Percentiles rank a stretch among this genome's conserved stretches.
These are phyloP conservation scores for Penicillium fimorum DNA, from an alignment of 495 filamentous ascomycete species.

Conservation along the genomic window DNA sequence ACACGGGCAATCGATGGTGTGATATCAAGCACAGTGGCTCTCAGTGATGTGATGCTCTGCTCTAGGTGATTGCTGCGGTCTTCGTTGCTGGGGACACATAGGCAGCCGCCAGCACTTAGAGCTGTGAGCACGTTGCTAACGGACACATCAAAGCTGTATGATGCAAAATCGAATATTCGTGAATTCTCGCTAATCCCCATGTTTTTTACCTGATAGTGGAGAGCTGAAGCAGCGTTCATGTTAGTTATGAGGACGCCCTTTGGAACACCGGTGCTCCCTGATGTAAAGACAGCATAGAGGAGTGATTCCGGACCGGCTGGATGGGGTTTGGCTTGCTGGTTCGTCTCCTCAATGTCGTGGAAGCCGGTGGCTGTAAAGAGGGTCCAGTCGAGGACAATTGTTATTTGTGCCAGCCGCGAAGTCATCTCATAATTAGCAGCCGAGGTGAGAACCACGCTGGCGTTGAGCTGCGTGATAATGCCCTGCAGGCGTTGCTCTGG, in stretches of 20 bases:
- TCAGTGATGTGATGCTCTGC: background rate
- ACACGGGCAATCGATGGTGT: background rate
- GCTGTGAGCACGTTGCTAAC: slow-evolving; percentile 22
- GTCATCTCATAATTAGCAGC: background rate
- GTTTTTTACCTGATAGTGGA: slow-evolving; percentile 9
- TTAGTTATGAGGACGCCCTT: slow-evolving; percentile 79
- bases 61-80: background rate
- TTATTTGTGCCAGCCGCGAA: background rate
- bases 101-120: slow-evolving; percentile 23
- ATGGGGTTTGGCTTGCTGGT: background rate
- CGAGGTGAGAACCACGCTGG: background rate
- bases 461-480: background rate
- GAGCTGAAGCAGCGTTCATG: slow-evolving; percentile 50
- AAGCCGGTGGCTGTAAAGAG: too few relatives aligned
- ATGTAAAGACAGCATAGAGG: slow-evolving; percentile 61
- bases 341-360: background rate
- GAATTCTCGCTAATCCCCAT: slow-evolving; percentile 29
- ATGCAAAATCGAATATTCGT: slow-evolving; percentile 19
- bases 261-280: slow-evolving; percentile 74
- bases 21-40: background rate
- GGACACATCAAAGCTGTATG: slow-evolving; percentile 26
- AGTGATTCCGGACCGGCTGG: background rate
- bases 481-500: background rate
- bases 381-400: background rate
- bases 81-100: slow-evolving; percentile 27